Conservation (phyloP, 257 asterid species). For the Oldenlandia corymbosa region DNA sequence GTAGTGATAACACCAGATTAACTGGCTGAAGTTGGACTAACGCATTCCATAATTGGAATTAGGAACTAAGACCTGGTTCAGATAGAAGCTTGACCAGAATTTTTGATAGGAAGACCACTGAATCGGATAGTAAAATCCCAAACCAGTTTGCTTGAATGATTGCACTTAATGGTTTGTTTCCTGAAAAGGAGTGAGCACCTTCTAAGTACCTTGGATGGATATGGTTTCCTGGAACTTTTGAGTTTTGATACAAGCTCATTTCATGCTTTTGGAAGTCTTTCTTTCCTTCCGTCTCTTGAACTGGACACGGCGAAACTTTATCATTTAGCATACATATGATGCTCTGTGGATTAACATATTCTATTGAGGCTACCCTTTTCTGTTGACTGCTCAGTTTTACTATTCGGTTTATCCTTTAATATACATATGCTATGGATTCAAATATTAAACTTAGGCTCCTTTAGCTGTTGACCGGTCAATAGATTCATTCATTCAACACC, state of each 20-base stretch:
- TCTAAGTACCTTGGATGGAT: not conserved
- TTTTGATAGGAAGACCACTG: not conserved
- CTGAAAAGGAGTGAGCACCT: not conserved
- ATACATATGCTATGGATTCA: too few species aligned
- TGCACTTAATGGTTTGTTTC: not conserved
- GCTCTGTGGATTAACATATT: too few species aligned
- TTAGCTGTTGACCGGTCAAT: not conserved
- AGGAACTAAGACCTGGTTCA: not conserved
- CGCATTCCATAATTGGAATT: not conserved
- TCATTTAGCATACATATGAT: too few species aligned
- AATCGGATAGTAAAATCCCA: not conserved
- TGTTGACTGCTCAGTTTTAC: too few species aligned
- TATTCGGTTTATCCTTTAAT: too few species aligned
- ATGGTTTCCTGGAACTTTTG: not conserved
- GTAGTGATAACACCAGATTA: not conserved
- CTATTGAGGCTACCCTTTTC: too few species aligned
- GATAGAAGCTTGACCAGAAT: not conserved
- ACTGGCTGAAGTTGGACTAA: not conserved
- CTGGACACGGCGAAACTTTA: not conserved
- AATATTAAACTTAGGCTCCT: not conserved
- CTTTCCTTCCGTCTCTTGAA: not conserved
- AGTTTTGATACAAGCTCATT: not conserved
- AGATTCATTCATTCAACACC: too few species aligned
- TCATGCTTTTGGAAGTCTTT: not conserved
- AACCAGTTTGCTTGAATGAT: not conserved